phyloP scores from a whole-genome alignment of 352 stramenopile species.

The Globisporangium irregulare region DNA sequence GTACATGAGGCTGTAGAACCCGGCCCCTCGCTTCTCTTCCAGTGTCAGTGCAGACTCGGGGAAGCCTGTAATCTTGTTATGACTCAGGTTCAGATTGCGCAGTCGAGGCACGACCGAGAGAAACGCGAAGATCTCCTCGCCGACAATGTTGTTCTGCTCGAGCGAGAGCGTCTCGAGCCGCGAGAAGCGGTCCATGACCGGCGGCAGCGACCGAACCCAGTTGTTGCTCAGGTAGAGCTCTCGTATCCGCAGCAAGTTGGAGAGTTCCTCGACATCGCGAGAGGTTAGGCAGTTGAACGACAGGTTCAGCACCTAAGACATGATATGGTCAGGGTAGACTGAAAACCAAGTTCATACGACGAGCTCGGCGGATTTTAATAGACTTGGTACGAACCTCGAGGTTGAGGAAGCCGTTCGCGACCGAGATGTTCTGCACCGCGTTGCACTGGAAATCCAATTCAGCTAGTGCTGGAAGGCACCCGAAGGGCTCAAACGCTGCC shows the following conservation, averaged over 20 bases:
- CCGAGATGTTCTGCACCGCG: slow-evolving; percentile 40
- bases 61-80: slow-evolving; percentile 77
- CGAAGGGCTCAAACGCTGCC: slow-evolving; percentile 62
- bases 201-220: slow-evolving; percentile 60
- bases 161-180: slow-evolving; percentile 74
- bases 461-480: slow-evolving; percentile 50
- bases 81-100: slow-evolving; percentile 72
- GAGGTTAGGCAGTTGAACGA: slow-evolving; percentile 73
- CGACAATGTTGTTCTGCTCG: slow-evolving; percentile 71
- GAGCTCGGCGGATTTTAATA: not conserved
- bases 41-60: slow-evolving; percentile 59
- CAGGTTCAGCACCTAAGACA: slow-evolving; percentile 62
- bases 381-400: slow-evolving; percentile 39
- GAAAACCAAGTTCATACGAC: not conserved
- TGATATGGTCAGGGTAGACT: not conserved
- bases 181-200: slow-evolving; percentile 74
- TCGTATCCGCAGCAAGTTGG: slow-evolving; percentile 68
- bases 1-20: slow-evolving; percentile 68
- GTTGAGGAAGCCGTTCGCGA: slow-evolving; percentile 58
- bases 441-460: slow-evolving; percentile 86
- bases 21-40: slow-evolving; percentile 54
- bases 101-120: slow-evolving; percentile 61
- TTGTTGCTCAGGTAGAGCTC: slow-evolving; percentile 80
- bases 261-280: slow-evolving; percentile 64
- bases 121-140: slow-evolving; percentile 68